phyloP scores from a whole-genome alignment of 352 stramenopile genomes.

The Pythium sp. region DNA sequence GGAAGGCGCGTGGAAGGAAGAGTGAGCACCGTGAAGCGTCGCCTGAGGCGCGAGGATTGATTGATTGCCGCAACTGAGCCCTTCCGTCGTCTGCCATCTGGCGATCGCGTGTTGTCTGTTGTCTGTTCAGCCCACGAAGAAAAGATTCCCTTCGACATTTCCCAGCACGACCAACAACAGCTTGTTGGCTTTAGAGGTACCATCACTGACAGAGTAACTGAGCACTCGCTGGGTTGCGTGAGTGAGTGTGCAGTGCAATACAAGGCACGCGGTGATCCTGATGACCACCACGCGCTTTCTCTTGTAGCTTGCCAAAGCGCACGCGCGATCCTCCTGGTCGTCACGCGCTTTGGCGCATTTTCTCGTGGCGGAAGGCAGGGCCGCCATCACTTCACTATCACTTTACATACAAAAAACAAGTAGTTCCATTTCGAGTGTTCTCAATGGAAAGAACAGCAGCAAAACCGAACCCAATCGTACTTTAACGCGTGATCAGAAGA shows the following conservation, averaged over 20 bases:
- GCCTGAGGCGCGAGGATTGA: neutral
- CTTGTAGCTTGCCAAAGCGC: neutral
- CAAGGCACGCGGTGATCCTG: neutral
- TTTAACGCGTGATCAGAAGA: neutral
- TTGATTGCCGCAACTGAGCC: neutral
- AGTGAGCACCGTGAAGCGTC: neutral
- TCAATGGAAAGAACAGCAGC: neutral
- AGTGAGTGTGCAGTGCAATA: neutral
- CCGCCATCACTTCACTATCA: too few species aligned
- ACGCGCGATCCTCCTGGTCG: too few species aligned
- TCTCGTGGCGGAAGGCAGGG: too few species aligned
- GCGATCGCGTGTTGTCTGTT: neutral
- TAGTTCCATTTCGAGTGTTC: neutral
- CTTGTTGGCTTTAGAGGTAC: neutral
- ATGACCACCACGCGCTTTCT: neutral
- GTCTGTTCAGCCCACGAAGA: neutral
- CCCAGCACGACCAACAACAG: too few species aligned
- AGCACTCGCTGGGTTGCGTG: neutral
- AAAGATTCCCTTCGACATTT: neutral
- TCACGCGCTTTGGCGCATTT: too few species aligned
- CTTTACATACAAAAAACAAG: neutral
- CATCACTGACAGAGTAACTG: neutral
- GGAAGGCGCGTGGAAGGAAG: neutral
- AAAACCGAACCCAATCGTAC: conserved; percentile 5
- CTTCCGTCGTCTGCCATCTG: neutral